A percentile compares a stretch with the other conserved stretches of the same genome.
Conservation (phyloP, 108 stramenopile genomes). For the Cyclostephanos tholiformis region DNA sequence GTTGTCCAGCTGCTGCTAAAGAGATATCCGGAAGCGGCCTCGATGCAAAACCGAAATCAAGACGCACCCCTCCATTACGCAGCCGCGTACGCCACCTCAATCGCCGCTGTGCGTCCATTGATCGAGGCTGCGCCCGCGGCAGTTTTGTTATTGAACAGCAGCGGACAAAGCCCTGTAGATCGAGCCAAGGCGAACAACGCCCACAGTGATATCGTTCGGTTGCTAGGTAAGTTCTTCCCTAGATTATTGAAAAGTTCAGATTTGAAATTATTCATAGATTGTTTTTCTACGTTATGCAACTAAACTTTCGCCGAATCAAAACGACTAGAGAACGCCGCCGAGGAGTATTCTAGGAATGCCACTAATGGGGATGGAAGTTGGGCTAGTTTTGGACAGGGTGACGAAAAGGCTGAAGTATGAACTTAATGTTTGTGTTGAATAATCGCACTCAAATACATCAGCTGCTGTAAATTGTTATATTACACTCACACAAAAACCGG, state of each 20-base stretch:
- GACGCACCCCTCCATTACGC: slow-evolving; percentile 54
- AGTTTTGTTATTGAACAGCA: slow-evolving; percentile 48
- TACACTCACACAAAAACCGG: no score
- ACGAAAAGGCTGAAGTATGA: neutral
- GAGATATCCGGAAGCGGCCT: slow-evolving; percentile 50
- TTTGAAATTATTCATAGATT: no score
- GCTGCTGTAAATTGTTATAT: no score
- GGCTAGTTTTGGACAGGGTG: slow-evolving; percentile 29
- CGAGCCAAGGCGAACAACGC: slow-evolving; percentile 53
- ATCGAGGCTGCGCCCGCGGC: slow-evolving; percentile 54
- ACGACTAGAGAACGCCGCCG: slow-evolving; percentile 44
- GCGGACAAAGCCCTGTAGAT: slow-evolving; percentile 59
- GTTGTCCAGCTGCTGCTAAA: slow-evolving; percentile 43
- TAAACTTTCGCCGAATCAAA: no score
- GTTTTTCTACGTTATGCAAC: no score
- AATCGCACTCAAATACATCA: no score
- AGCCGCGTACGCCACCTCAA: slow-evolving; percentile 46
- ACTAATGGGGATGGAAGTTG: slow-evolving; percentile 28
- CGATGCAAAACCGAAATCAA: slow-evolving; percentile 52
- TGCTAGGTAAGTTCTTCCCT: no score
- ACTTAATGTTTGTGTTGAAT: neutral
- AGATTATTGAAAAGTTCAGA: no score
- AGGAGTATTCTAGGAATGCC: slow-evolving; percentile 42
- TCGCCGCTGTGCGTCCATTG: slow-evolving; percentile 32
- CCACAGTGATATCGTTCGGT: slow-evolving; percentile 33